These are phyloP conservation scores for Daldinia caldariorum DNA, from an alignment of 495 filamentous ascomycete genomes.

Conservation along the genomic window DNA sequence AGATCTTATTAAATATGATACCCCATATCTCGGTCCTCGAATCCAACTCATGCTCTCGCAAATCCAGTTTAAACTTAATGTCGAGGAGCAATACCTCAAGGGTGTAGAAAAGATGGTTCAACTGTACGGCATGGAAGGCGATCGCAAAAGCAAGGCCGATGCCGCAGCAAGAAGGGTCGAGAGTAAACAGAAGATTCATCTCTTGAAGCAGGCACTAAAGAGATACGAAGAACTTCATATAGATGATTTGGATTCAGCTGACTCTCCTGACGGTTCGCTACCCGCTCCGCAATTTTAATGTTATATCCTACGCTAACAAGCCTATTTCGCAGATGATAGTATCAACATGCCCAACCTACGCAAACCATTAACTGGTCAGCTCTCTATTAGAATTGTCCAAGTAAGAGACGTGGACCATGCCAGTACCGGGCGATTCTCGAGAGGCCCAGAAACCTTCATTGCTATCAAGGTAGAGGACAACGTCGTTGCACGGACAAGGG, in stretches of 20 bases:
- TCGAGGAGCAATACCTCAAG: slow-evolving; percentile 99
- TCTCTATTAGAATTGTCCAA: slow-evolving; percentile 84
- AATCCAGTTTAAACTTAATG: slow-evolving; percentile 97
- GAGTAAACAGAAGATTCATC: slow-evolving; percentile 96
- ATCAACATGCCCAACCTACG: slow-evolving; percentile 93
- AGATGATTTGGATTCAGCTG: slow-evolving; percentile 80
- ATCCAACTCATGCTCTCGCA: slow-evolving; percentile 99
- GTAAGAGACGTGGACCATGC: slow-evolving; percentile 97
- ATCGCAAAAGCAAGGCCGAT: slow-evolving; percentile 92
- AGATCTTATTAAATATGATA: slow-evolving; percentile 99
- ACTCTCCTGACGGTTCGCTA: slow-evolving; percentile 79
- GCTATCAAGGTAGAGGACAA: slow-evolving; percentile 96
- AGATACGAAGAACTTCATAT: slow-evolving; percentile 98
- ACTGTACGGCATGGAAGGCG: slow-evolving; percentile 97
- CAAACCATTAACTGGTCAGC: slow-evolving; percentile 89
- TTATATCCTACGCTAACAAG: slow-evolving; percentile 4
- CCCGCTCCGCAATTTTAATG: neutral
- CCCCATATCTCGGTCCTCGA: slow-evolving; percentile 90
- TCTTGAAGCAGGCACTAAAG: slow-evolving; percentile 94
- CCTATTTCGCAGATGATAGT: slow-evolving; percentile 78
- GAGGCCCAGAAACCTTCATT: slow-evolving; percentile 93
- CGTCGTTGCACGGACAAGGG: slow-evolving; percentile 86
- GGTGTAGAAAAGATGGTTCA: slow-evolving; percentile 99
- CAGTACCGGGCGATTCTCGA: slow-evolving; percentile 82
- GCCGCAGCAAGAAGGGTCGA: slow-evolving; percentile 89